Evolutionary conservation across 345 rosid genomes (phyloP).

Genomic region (Firmiana major): DNA sequence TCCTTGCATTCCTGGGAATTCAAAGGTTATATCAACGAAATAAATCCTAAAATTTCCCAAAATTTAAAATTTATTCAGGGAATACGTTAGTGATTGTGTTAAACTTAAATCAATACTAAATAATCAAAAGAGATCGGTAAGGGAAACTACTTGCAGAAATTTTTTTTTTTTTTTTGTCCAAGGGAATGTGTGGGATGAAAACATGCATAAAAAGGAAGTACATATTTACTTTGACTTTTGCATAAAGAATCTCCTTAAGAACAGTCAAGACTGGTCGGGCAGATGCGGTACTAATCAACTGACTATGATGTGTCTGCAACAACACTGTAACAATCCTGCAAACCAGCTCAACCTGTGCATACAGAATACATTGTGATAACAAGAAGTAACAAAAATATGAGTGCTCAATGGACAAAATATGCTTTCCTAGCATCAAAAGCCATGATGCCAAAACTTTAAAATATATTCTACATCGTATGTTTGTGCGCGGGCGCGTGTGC

Average conservation of each 20-base stretch:
- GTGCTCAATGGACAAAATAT: not conserved
- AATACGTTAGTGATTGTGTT: not conserved
- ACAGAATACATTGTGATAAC: not conserved
- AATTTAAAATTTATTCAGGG: not conserved
- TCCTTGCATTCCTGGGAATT: constrained; percentile 69
- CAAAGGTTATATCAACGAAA: not conserved
- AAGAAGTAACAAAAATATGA: not conserved
- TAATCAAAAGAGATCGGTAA: not conserved
- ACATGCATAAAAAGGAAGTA: not conserved
- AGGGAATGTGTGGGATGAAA: not conserved
- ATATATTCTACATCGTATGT: not conserved
- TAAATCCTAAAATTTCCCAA: not conserved
- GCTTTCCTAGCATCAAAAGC: not conserved
- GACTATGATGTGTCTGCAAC: constrained; percentile 76
- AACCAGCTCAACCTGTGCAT: constrained; percentile 75
- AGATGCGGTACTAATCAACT: constrained; percentile 72
- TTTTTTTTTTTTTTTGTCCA: not conserved
- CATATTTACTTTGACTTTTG: constrained; percentile 66
- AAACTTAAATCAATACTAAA: not conserved
- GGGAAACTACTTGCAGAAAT: not conserved
- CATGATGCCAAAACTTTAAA: not conserved
- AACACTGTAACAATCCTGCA: constrained; percentile 68
- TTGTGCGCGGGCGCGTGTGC: no score
- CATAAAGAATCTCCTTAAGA: constrained; percentile 64
- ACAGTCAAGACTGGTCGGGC: constrained; percentile 68